Conservation (phyloP, 768 basidiomycete genomes). For the Termitomyces sp. region DNA sequence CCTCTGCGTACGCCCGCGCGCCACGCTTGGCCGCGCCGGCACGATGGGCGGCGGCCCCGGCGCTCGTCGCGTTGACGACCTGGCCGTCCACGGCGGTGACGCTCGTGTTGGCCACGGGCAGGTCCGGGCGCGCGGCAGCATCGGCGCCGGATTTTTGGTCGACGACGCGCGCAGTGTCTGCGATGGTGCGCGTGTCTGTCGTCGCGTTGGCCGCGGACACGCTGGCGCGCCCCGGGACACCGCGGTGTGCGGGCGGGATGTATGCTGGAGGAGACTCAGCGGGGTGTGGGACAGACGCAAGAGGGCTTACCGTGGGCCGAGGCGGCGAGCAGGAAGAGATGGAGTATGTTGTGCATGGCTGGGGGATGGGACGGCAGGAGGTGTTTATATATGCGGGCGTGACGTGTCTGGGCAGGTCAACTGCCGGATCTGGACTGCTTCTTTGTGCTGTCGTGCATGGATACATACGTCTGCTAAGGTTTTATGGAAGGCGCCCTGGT, state of each 20-base stretch:
- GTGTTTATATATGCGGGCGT: too few species aligned
- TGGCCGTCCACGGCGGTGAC: slow-evolving; percentile 42
- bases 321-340: too few species aligned
- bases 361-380: too few species aligned
- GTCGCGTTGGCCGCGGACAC: not conserved
- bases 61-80: slow-evolving; percentile 15
- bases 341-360: too few species aligned
- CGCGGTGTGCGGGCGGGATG: slow-evolving; percentile 3
- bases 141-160: slow-evolving; percentile 34
- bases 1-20: slow-evolving; percentile 24
- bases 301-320: too few species aligned
- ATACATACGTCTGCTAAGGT: too few species aligned
- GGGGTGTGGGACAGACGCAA: too few species aligned
- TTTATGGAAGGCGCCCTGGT: too few species aligned
- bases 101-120: slow-evolving; percentile 27
- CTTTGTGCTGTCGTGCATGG: too few species aligned
- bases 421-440: too few species aligned
- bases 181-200: slow-evolving; percentile 20
- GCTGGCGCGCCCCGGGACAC: not conserved
- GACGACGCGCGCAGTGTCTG: slow-evolving; percentile 25
- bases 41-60: not conserved
- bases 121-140: slow-evolving; percentile 24
- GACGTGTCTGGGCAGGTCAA: too few species aligned
- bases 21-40: not conserved
- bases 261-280: too few species aligned